phyloP scores from a whole-genome alignment of 495 filamentous ascomycete genomes.

The Xylaria venustula region DNA sequence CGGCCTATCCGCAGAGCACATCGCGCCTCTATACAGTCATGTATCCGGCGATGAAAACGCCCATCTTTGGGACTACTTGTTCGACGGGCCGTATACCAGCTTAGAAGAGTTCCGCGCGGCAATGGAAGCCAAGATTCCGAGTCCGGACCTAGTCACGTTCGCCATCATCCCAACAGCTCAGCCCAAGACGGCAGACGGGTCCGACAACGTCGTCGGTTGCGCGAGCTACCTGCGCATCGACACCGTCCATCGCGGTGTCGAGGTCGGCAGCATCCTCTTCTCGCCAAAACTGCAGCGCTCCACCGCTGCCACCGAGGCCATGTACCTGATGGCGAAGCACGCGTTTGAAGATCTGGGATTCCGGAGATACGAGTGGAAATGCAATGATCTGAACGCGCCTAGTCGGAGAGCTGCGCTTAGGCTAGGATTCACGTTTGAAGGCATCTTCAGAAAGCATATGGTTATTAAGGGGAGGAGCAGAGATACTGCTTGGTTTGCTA shows the following conservation, averaged over 20 bases:
- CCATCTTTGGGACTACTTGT: slow-evolving; percentile 50
- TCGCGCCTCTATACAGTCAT: slow-evolving; percentile 38
- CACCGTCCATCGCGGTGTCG: slow-evolving; percentile 37
- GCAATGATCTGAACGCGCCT: slow-evolving; percentile 48
- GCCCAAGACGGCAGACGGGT: not conserved
- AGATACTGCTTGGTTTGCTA: slow-evolving; percentile 57
- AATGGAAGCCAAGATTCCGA: slow-evolving; percentile 27
- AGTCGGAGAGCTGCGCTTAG: slow-evolving; percentile 50
- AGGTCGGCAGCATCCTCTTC: slow-evolving; percentile 51
- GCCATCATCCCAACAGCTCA: slow-evolving; percentile 37
- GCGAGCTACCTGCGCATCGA: slow-evolving; percentile 45
- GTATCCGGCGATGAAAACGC: slow-evolving; percentile 35
- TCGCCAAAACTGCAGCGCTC: slow-evolving; percentile 46
- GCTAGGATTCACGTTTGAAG: slow-evolving; percentile 54
- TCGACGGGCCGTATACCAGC: slow-evolving; percentile 38
- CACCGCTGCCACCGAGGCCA: slow-evolving; percentile 48
- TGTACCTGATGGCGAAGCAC: slow-evolving; percentile 47
- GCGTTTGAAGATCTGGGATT: slow-evolving; percentile 52
- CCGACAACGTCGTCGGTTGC: slow-evolving; percentile 36
- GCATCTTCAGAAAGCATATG: slow-evolving; percentile 56
- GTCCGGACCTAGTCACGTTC: slow-evolving; percentile 40
- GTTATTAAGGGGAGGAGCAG: slow-evolving; percentile 54
- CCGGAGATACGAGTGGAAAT: slow-evolving; percentile 59
- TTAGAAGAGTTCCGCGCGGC: slow-evolving; percentile 29
- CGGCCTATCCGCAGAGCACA: slow-evolving; percentile 36